A percentile compares a stretch with the other conserved stretches of the same genome.
phyloP scores from a whole-genome alignment of 139 green algal species.

The Nannochloris sp. region DNA sequence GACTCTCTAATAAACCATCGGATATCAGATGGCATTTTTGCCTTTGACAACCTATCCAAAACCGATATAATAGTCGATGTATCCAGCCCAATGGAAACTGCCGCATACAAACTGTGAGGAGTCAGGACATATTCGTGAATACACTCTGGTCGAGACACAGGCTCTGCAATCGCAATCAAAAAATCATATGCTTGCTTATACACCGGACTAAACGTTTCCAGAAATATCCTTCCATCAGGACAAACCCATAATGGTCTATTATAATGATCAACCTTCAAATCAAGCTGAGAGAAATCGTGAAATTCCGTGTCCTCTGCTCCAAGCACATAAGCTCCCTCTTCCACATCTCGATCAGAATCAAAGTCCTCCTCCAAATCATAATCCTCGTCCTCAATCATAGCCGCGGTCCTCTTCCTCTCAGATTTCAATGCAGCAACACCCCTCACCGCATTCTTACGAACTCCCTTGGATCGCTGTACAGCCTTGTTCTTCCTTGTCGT shows the following conservation, averaged over 20 bases:
- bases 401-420: neutral
- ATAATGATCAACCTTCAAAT: conserved; percentile 76
- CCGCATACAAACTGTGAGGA: conserved; percentile 92
- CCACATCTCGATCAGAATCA: conserved; percentile 25
- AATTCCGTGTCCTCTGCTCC: conserved; percentile 34
- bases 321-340: conserved; percentile 18
- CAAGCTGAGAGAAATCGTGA: conserved; percentile 57
- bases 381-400: conserved; percentile 17
- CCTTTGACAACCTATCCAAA: conserved; percentile 74
- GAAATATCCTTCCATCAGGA: conserved; percentile 88
- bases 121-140: conserved; percentile 79
- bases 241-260: conserved; percentile 93
- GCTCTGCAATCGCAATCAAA: conserved; percentile 94
- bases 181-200: conserved; percentile 98
- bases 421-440: neutral
- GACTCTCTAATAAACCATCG: conserved; percentile 72
- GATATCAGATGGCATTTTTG: conserved; percentile 53
- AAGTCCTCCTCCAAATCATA: conserved; percentile 34
- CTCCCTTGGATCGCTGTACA: neutral
- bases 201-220: conserved; percentile 92
- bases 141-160: conserved; percentile 78
- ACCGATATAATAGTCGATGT: conserved; percentile 87
- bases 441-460: neutral
- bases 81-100: conserved; percentile 89
- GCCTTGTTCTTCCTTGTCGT: neutral